These are phyloP conservation scores for Hygrophila difformis DNA, from an alignment of 257 asterid genomes.

Conservation along the genomic window DNA sequence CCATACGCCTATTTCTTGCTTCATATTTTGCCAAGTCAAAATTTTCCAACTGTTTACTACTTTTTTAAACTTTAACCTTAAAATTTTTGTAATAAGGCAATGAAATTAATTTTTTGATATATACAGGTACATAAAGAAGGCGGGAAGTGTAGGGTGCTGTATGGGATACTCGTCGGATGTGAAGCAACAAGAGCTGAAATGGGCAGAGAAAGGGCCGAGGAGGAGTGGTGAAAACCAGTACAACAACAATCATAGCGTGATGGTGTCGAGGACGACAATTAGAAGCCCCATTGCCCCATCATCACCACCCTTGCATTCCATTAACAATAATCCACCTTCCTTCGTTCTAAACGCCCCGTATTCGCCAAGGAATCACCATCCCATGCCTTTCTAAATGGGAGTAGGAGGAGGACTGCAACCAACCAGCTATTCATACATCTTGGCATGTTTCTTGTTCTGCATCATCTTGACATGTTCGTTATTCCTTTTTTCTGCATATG, in stretches of 20 bases:
- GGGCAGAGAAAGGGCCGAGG: constrained; percentile 80
- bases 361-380: constrained; percentile 39
- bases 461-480: no score
- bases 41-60: no score
- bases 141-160: constrained; percentile 61
- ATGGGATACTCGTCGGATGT: constrained; percentile 47
- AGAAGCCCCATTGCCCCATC: constrained; percentile 27
- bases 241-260: constrained; percentile 23
- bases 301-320: constrained; percentile 19
- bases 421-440: no score
- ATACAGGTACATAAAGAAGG: constrained; percentile 56
- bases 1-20: no score
- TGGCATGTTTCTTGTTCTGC: no score
- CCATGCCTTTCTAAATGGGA: constrained; percentile 42
- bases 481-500: no score
- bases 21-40: no score
- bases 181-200: constrained; percentile 69
- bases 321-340: constrained; percentile 31
- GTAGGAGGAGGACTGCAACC: not conserved
- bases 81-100: no score
- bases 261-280: constrained; percentile 38
- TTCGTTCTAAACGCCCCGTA: constrained; percentile 46
- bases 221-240: constrained; percentile 36
- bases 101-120: not conserved
- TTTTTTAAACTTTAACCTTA: no score